A percentile compares a stretch with the other conserved stretches of the same genome.
Conservation (phyloP, 768 basidiomycete species). For the Russula compacta region DNA sequence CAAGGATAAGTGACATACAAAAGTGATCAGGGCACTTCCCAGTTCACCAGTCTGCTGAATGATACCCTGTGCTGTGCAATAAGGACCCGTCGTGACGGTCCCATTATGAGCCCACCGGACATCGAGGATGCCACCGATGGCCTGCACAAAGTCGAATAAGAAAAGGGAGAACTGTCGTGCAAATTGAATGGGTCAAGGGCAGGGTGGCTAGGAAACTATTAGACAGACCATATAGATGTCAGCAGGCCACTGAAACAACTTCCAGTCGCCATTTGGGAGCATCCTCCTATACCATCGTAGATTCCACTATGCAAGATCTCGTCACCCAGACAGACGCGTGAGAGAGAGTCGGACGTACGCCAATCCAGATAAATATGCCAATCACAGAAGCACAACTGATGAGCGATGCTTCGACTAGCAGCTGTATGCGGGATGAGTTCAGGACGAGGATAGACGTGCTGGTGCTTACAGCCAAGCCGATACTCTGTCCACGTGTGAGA, state of each 20-base stretch:
- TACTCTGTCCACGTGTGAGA: constrained; percentile 28
- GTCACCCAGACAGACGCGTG: not conserved
- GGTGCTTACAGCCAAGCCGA: too few species aligned
- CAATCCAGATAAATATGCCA: not conserved
- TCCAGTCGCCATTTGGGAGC: constrained; percentile 1
- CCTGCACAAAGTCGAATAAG: constrained; percentile 31
- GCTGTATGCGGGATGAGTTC: constrained; percentile 18
- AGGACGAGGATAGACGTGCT: not conserved
- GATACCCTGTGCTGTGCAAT: too few species aligned
- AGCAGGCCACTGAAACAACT: constrained; percentile 29
- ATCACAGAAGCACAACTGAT: not conserved
- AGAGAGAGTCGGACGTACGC: constrained; percentile 3
- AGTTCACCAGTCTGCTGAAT: constrained; percentile 38
- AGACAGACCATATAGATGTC: constrained; percentile 35
- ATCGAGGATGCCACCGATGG: constrained; percentile 31
- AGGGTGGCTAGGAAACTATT: not conserved
- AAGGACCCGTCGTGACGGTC: constrained; percentile 27
- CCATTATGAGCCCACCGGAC: constrained; percentile 28
- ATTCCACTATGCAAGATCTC: constrained; percentile 7
- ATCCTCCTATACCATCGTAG: not conserved
- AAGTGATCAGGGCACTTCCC: constrained; percentile 31
- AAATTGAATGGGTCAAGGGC: constrained; percentile 12
- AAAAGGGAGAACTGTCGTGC: constrained; percentile 23
- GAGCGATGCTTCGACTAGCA: constrained; percentile 28
- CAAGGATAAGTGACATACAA: constrained; percentile 24